Base-by-base conservation (phyloP, 2,329 filamentous ascomycete species). In the Hypoxylon sp. region DNA sequence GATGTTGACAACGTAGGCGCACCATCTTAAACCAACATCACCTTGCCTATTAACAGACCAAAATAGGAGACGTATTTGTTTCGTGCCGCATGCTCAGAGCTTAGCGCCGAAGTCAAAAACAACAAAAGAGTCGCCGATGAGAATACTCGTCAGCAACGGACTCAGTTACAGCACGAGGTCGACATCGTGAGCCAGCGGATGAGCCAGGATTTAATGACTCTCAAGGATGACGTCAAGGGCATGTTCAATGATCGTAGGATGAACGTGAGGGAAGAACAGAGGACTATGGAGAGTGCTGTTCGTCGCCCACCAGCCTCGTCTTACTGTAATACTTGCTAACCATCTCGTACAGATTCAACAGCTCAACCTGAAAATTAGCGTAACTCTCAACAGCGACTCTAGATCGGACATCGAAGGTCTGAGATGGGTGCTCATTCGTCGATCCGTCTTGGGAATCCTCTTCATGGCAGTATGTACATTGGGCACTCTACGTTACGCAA, bases 241-340 rank as follows among this genome's bases (percentile, higher is more conserved):
- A 88, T 97, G 80, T 97, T 97, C 69, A 93, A 97, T 67, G 93
- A 99, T 69, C 84, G 95, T 31, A 94, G 93, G 69, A 96, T 97
- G 89, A 83, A 85, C 2, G 91, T 96, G 1, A 79, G 91, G 45
- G 89, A 93, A 71, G 90, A 97, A 70, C 91, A 97, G 72, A 87
- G 91, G 67, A 80, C 80, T 5, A 88, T 90, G 66, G 93, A 97
- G 67, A 89, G 88, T 40, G 87, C 87, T 63, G 87, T 91, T 74
- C 46, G 81, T 76, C 4, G 7, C 15, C 29, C 27, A 8, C 15
- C 21, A n/a, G 12, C 26, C 13, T 31, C 11, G 32, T 3, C 30
- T 30, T 25, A 8, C 16, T 37, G 17, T 19, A 20, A 3, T 25
- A 21, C 21, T 11, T 40, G 21, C 46, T 47, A 43, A 52, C 19